phyloP scores from a whole-genome alignment of 2,329 filamentous ascomycete genomes.

The Aspergillus aculeatus region DNA sequence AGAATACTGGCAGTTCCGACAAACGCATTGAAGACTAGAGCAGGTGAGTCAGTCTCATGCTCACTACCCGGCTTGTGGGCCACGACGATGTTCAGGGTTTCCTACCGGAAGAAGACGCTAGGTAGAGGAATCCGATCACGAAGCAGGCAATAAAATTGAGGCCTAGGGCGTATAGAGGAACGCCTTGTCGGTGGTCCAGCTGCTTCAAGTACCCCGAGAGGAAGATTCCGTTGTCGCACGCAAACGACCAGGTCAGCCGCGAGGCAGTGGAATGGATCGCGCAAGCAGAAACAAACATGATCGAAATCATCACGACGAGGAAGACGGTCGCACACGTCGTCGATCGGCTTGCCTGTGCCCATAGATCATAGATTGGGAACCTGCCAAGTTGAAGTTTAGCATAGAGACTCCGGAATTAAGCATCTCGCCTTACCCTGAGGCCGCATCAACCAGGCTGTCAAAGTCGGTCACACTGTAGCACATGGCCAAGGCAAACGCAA shows the following conservation, averaged over 20 bases:
- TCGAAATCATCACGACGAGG: slow-evolving; percentile 2
- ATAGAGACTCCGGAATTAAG: no score
- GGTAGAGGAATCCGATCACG: slow-evolving; percentile 23
- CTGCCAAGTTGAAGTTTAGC: background rate
- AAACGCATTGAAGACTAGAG: slow-evolving; percentile 24
- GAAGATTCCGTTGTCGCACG: slow-evolving; percentile 31
- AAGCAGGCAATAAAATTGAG: slow-evolving; percentile 17
- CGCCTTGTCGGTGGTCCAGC: slow-evolving; percentile 11
- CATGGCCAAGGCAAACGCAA: slow-evolving; percentile 23
- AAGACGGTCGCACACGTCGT: slow-evolving; percentile 22
- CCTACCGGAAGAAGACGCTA: slow-evolving; percentile 22
- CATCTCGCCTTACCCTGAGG: slow-evolving; percentile 16
- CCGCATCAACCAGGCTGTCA: slow-evolving; percentile 11
- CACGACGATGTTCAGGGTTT: no score
- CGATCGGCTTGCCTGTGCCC: slow-evolving; percentile 23
- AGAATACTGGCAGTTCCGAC: slow-evolving; percentile 23
- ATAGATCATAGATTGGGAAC: slow-evolving; percentile 24
- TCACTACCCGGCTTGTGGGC: no score
- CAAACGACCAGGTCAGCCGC: slow-evolving; percentile 34
- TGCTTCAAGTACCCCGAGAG: slow-evolving; percentile 20
- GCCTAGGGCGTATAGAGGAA: slow-evolving; percentile 19
- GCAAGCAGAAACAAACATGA: slow-evolving; percentile 20
- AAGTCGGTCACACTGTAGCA: slow-evolving; percentile 20
- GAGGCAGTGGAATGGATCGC: slow-evolving; percentile 29
- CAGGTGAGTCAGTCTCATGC: no score